Conservation (phyloP, 2,329 filamentous ascomycete genomes). For the Paecilomyces fulvus region DNA sequence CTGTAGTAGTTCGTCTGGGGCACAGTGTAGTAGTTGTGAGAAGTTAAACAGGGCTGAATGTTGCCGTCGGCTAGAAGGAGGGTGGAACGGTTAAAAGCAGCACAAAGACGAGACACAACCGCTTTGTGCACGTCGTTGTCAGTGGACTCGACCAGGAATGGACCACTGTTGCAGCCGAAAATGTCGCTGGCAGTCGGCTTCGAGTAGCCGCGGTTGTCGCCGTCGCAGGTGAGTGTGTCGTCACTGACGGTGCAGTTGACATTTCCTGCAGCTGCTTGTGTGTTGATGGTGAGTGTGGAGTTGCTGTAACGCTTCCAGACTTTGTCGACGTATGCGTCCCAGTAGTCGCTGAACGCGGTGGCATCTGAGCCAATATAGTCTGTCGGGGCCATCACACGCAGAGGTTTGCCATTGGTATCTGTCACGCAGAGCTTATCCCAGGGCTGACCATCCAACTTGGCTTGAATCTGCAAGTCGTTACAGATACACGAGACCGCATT, state of each 20-base stretch:
- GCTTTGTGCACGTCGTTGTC: constrained; percentile 38
- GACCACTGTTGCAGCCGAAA: constrained; percentile 45
- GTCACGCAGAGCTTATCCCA: constrained; percentile 48
- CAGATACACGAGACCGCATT: constrained; percentile 43
- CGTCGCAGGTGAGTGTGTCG: constrained; percentile 31
- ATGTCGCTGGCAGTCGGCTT: constrained; percentile 41
- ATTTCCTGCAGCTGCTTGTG: constrained; percentile 46
- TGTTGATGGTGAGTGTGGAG: constrained; percentile 44
- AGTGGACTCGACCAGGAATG: constrained; percentile 31
- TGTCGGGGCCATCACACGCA: constrained; percentile 49
- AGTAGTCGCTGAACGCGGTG: constrained; percentile 45
- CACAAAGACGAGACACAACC: constrained; percentile 42
- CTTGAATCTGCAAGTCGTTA: constrained; percentile 38
- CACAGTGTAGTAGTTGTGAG: constrained; percentile 38
- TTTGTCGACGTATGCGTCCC: constrained; percentile 40
- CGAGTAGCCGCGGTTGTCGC: constrained; percentile 36
- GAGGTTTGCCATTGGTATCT: constrained; percentile 23
- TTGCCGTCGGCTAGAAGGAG: constrained; percentile 41
- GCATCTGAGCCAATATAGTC: constrained; percentile 38
- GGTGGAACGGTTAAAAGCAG: constrained; percentile 43
- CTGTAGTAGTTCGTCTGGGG: constrained; percentile 39
- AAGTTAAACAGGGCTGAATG: constrained; percentile 34
- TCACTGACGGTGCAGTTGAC: constrained; percentile 37
- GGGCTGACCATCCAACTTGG: constrained; percentile 38
- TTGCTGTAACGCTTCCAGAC: constrained; percentile 46